These are phyloP conservation scores for Talaromyces sp. DNA, from an alignment of 2,329 filamentous ascomycete species.

Conservation along the genomic window DNA sequence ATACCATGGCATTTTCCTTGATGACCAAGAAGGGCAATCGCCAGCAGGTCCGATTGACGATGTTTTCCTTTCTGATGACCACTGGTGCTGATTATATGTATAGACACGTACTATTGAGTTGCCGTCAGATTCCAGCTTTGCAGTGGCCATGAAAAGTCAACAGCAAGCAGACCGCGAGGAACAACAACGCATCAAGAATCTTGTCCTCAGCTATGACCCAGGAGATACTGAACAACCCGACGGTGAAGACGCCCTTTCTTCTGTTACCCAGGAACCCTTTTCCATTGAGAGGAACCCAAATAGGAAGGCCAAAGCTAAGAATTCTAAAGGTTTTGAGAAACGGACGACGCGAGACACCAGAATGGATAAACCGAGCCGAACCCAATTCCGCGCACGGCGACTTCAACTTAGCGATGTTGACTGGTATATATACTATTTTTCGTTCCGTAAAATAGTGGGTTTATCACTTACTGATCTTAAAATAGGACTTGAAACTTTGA, in stretches of 20 bases:
- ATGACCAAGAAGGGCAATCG: constrained; percentile 94
- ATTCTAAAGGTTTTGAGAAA: constrained; percentile 34
- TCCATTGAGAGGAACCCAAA: constrained; percentile 20
- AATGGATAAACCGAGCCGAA: constrained; percentile 56
- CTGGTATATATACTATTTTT: constrained; percentile 60
- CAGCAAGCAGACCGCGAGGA: constrained; percentile 93
- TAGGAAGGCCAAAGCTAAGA: constrained; percentile 30
- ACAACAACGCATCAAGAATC: constrained; percentile 95
- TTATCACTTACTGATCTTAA: background rate
- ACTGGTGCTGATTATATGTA: constrained; percentile 13
- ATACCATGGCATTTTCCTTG: constrained; percentile 94
- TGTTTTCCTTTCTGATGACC: background rate
- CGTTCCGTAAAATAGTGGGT: background rate
- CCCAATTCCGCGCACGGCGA: constrained; percentile 78
- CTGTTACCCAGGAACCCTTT: constrained; percentile 15
- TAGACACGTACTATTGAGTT: constrained; percentile 88
- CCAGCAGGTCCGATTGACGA: constrained; percentile 62
- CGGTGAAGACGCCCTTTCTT: constrained; percentile 52
- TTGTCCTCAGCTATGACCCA: constrained; percentile 92
- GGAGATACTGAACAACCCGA: constrained; percentile 73
- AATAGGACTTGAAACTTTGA: constrained; percentile 8
- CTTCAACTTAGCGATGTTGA: constrained; percentile 95
- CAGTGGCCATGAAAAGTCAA: constrained; percentile 91
- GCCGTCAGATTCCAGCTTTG: constrained; percentile 82
- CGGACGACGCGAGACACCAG: constrained; percentile 37